Evolutionary conservation across 805 yeast genomes (phyloP), one percentile per base, ranked within the genome.

Genomic region (Kregervanrija delftensis): DNA sequence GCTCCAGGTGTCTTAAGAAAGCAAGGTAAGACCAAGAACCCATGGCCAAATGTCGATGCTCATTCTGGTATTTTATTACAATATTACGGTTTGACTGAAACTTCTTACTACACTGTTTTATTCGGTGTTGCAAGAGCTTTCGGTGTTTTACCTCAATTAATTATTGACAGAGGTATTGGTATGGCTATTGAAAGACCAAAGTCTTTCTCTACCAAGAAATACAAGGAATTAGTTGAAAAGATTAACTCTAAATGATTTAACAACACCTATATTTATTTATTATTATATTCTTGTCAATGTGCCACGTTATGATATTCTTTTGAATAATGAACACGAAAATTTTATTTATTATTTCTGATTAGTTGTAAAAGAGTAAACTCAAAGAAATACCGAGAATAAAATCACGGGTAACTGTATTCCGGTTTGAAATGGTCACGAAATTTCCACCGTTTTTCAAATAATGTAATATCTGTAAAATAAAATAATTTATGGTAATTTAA

Each of bases 161-260:
- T 85, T 68, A 79, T 81, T 60, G 93, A 85, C 72, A 79, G 95
- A 66, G 90, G 89, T 56, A 70, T 81, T 49, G 93, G 93, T 61
- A 66, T 77, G 56, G 81, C 95, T 57, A 83, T 85, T 62, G 95
- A 85, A 74, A 83, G 95, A 73, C 93, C 93, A 71, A 85, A 85
- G 72, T 82, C 95, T 51, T 86, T 88, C 87, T 86, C 95, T 50
- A 87, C 96, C 54, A 91, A 87, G 72, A 88, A 88, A 73, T 86
- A 84, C 76, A 81, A 79, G 64, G 88, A 86, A 75, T 72, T 87
- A 66, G 95, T 83, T 61, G 73, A 52, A 48, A 49, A 57, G 40
- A 47, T 64, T 39, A 49, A 22, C 28, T 22, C 28, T 22, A 22
- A 22, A 22, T 22, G 28, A 22, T 22, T 22, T 22, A 22, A 6